Evolutionary conservation across 225 moss, liverwort and hornwort genomes (phyloP).

Genomic region (Pseudisothecium myosuroides): DNA sequence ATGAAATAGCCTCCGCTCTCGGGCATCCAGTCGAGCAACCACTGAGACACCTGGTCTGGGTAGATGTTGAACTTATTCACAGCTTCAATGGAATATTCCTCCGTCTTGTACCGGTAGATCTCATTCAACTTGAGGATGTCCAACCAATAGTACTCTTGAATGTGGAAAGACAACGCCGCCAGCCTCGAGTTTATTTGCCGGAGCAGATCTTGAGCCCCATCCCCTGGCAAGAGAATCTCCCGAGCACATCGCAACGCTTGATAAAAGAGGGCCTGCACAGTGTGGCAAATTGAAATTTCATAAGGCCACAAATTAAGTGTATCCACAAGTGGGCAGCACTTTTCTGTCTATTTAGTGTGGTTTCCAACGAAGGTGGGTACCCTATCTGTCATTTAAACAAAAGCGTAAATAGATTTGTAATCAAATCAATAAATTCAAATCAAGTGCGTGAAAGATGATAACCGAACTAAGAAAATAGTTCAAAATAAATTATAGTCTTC

Average conservation of each 20-base stretch:
- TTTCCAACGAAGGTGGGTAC: background rate
- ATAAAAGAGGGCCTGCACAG: conserved; percentile 71
- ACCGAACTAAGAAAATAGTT: background rate
- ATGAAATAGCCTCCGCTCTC: conserved; percentile 83
- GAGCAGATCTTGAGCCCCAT: conserved; percentile 47
- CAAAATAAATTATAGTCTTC: background rate
- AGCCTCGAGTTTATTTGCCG: conserved; percentile 53
- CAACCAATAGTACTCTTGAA: conserved; percentile 91
- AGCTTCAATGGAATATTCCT: conserved; percentile 82
- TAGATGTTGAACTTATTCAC: conserved; percentile 97
- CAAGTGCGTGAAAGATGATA: background rate
- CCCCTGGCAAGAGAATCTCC: conserved; percentile 67
- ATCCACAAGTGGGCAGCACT: background rate
- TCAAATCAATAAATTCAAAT: background rate
- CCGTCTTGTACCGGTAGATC: conserved; percentile 85
- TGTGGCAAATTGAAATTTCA: background rate
- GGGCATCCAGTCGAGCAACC: conserved; percentile 86
- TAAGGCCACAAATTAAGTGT: background rate
- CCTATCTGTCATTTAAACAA: background rate
- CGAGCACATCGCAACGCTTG: conserved; percentile 78
- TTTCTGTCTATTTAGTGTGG: background rate
- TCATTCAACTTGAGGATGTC: conserved; percentile 72
- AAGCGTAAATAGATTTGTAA: background rate
- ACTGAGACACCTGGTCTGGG: conserved; percentile 82
- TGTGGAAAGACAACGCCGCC: conserved; percentile 73